Evolutionary conservation across 257 asterid genomes (phyloP).

Genomic region (Scutellaria baicalensis): DNA sequence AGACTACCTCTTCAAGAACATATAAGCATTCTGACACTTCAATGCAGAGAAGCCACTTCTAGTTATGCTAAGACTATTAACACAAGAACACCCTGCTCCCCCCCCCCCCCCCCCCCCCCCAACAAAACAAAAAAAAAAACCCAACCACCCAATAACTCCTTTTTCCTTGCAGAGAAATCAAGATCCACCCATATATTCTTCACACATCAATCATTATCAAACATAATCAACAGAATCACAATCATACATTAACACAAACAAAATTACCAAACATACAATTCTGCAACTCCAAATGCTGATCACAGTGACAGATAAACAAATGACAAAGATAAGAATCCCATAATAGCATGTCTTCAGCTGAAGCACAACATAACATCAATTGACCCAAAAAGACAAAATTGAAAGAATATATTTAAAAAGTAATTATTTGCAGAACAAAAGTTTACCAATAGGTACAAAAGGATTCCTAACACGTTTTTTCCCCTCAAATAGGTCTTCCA

Average conservation of each 20-base stretch:
- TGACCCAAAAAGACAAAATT: not conserved
- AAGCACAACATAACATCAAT: not conserved
- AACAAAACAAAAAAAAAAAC: no score
- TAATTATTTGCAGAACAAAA: not conserved
- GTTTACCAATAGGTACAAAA: constrained; percentile 68
- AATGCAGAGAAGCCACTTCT: not conserved
- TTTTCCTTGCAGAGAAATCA: not conserved
- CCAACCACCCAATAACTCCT: no score
- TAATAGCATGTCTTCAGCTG: not conserved
- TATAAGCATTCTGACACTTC: not conserved
- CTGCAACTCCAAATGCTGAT: not conserved
- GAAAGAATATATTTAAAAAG: not conserved
- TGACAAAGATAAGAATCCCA: not conserved
- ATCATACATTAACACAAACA: not conserved
- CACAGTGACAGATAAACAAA: not conserved
- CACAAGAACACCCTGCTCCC: not conserved
- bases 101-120: not conserved
- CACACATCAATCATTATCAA: not conserved
- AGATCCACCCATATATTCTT: not conserved
- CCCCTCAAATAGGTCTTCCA: constrained; percentile 56
- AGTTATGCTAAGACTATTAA: not conserved
- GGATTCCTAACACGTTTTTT: constrained; percentile 72
- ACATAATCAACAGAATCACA: not conserved
- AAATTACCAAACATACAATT: not conserved
- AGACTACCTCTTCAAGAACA: not conserved